Conservation (phyloP, 176 grass and related monocot genomes). For the Paspalum notatum region DNA sequence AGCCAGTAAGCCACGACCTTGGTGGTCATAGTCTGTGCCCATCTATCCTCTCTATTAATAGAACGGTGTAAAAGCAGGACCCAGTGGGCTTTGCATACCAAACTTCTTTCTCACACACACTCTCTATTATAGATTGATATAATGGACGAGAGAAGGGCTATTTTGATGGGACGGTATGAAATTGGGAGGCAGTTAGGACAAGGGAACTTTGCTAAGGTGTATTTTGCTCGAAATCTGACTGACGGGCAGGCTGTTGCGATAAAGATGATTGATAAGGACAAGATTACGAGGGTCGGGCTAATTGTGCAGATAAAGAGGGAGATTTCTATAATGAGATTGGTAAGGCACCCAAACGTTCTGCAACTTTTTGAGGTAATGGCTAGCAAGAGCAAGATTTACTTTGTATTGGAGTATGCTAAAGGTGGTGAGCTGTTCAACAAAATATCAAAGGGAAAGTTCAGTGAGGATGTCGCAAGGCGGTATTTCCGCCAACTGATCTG, state of each 20-base stretch:
- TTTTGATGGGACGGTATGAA: constrained; percentile 62
- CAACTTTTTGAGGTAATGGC: constrained; percentile 65
- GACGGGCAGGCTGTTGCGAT: constrained; percentile 54
- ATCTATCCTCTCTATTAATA: constrained; percentile 2
- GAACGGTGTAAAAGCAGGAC: background rate
- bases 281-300: constrained; percentile 33
- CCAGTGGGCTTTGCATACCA: too few species aligned
- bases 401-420: constrained; percentile 70
- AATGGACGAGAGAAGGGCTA: constrained; percentile 45
- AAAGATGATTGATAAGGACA: constrained; percentile 64
- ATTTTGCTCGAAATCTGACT: constrained; percentile 45
- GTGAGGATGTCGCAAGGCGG: constrained; percentile 48
- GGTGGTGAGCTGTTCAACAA: constrained; percentile 67
- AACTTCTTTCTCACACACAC: background rate
- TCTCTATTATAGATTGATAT: constrained; percentile 23
- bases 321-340: constrained; percentile 52
- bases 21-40: background rate
- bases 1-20: background rate
- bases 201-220: constrained; percentile 65
- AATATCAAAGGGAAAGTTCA: constrained; percentile 47
- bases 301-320: constrained; percentile 56
- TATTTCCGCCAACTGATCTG: constrained; percentile 58
- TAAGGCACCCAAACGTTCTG: constrained; percentile 60
- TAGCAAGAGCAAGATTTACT: constrained; percentile 67
- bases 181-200: constrained; percentile 58